Evolutionary conservation across 345 rosid genomes (phyloP).

Genomic region (Trapa bicornis): DNA sequence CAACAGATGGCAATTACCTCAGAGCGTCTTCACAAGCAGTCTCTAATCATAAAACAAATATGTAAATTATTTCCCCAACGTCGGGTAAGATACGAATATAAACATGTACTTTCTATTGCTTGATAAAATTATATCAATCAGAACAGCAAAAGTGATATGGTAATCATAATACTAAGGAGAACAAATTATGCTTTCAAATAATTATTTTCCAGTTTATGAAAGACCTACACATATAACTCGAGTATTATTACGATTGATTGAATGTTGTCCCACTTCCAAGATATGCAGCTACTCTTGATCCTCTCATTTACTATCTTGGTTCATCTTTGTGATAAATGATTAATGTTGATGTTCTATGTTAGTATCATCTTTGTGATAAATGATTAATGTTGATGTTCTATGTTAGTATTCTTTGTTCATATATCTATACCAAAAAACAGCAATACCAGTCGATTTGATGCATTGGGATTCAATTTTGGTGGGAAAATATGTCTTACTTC

Average conservation of each 20-base stretch:
- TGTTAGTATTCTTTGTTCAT: background rate
- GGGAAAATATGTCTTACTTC: background rate
- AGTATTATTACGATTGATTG: background rate
- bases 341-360: background rate
- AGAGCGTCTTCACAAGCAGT: slow-evolving; percentile 83
- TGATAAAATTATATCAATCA: background rate
- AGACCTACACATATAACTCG: background rate
- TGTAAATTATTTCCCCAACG: slow-evolving; percentile 84
- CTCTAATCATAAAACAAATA: slow-evolving; percentile 72
- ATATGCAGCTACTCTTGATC: background rate
- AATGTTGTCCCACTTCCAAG: background rate
- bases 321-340: background rate
- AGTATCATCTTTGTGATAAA: background rate
- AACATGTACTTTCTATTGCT: background rate
- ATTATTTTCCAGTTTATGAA: background rate
- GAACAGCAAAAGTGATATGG: background rate
- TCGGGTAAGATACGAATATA: slow-evolving; percentile 34
- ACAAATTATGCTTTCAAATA: too few species aligned
- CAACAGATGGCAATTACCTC: slow-evolving; percentile 83
- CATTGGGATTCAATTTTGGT: background rate
- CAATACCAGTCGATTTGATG: background rate
- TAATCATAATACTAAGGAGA: background rate
- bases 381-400: background rate
- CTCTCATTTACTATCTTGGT: background rate
- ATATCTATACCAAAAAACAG: too few species aligned